A percentile compares a stretch with the other conserved stretches of the same genome.
phyloP scores from a whole-genome alignment of 352 stramenopile genomes.

The Globisporangium perplexum region DNA sequence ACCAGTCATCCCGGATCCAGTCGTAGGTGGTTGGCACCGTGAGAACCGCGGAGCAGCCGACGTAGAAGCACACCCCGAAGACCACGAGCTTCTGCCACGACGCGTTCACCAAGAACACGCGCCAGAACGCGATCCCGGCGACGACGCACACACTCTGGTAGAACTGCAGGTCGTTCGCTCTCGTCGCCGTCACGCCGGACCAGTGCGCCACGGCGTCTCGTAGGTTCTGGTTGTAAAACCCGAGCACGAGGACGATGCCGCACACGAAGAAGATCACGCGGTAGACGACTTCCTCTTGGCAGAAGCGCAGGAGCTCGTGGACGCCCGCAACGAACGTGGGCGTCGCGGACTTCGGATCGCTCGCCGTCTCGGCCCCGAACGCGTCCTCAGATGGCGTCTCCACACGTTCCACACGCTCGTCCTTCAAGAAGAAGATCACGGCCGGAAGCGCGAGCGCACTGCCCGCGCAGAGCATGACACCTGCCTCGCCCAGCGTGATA shows the following conservation, averaged over 20 bases:
- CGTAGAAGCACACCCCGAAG: conserved; percentile 21
- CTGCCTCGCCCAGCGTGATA: conserved; percentile 17
- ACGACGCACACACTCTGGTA: conserved; percentile 21
- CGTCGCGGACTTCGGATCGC: not conserved
- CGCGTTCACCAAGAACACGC: conserved; percentile 27
- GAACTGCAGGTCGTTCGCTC: conserved; percentile 19
- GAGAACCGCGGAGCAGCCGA: conserved; percentile 22
- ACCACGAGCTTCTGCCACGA: conserved; percentile 33
- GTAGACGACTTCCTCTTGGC: conserved; percentile 46
- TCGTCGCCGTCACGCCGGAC: conserved; percentile 22
- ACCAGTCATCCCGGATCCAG: conserved; percentile 31
- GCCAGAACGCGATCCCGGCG: conserved; percentile 33
- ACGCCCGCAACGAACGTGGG: conserved; percentile 17
- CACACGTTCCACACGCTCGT: conserved; percentile 13
- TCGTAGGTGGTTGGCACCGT: conserved; percentile 28
- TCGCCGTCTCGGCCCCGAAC: not conserved
- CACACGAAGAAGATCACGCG: conserved; percentile 46
- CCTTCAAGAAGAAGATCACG: conserved; percentile 28
- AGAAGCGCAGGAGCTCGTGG: conserved; percentile 43
- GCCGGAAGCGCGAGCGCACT: conserved; percentile 27
- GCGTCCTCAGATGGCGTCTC: not conserved
- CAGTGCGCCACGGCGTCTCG: conserved; percentile 26
- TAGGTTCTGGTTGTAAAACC: conserved; percentile 29
- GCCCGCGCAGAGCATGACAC: conserved; percentile 13
- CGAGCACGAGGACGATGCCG: conserved; percentile 29